These are phyloP conservation scores for Leersia perrieri DNA, from an alignment of 176 grass and related monocot species.

Conservation along the genomic window DNA sequence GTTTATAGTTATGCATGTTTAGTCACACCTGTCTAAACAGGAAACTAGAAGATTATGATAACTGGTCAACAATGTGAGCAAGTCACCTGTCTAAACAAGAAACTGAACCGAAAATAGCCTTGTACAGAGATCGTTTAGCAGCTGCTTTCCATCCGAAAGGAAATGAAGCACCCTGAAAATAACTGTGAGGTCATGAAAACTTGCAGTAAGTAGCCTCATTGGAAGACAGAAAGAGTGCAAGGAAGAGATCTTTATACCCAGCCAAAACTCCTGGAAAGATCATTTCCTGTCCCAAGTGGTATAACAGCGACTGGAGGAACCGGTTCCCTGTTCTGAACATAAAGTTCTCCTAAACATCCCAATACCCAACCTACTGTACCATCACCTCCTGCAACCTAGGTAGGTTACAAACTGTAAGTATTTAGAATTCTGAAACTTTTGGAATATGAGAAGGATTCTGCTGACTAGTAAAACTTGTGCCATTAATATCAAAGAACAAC, in stretches of 20 bases:
- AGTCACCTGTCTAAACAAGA: conserved; percentile 80
- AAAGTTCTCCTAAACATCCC: conserved; percentile 72
- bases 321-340: conserved; percentile 57
- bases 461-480: not conserved
- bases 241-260: conserved; percentile 70
- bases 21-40: too few relatives aligned
- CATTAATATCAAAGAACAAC: conserved; percentile 8
- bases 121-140: conserved; percentile 75
- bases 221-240: conserved; percentile 19
- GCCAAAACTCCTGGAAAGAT: conserved; percentile 90
- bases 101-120: conserved; percentile 65
- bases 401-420: conserved; percentile 30
- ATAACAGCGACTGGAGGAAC: conserved; percentile 78
- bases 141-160: conserved; percentile 88
- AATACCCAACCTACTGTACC: conserved; percentile 82
- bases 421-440: conserved; percentile 10
- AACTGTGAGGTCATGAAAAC: conserved; percentile 39
- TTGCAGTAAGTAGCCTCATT: conserved; percentile 31
- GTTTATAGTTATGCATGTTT: too few relatives aligned
- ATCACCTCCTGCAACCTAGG: conserved; percentile 88
- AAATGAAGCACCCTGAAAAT: conserved; percentile 87
- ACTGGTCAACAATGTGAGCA: not conserved
- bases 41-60: conserved; percentile 8
- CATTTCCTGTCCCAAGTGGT: conserved; percentile 96
- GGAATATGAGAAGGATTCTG: conserved; percentile 4